phyloP scores from a whole-genome alignment of 345 rosid genomes.

The Toxicodendron radicans region DNA sequence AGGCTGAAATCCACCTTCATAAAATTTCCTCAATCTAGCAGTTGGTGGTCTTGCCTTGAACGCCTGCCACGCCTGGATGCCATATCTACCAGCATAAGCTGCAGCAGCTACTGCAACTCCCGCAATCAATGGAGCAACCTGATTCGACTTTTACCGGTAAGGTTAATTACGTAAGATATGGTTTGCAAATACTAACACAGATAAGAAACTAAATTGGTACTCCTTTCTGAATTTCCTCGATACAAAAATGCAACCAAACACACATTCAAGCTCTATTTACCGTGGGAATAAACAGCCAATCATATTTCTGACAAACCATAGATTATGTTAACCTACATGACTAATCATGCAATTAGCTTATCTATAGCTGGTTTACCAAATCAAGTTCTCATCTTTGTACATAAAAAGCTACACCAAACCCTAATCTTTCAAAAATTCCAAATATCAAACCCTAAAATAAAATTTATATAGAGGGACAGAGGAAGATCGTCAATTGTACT shows the following conservation, averaged over 20 bases:
- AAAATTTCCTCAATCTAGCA: constrained; percentile 55
- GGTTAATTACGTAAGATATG: neutral
- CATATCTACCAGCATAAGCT: constrained; percentile 75
- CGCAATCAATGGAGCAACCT: constrained; percentile 73
- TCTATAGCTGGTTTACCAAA: neutral
- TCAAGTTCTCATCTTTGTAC: neutral
- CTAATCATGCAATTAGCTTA: neutral
- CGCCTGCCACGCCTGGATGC: constrained; percentile 88
- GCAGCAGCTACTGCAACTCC: constrained; percentile 82
- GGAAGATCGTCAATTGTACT: neutral
- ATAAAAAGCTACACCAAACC: neutral
- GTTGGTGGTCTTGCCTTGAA: constrained; percentile 72
- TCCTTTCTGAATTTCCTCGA: neutral
- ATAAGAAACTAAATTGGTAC: neutral
- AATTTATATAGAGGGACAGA: neutral
- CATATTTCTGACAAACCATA: neutral
- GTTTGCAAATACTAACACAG: neutral
- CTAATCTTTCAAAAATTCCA: neutral
- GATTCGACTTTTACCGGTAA: constrained; percentile 13
- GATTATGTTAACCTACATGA: neutral
- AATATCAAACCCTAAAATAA: constrained; percentile 3
- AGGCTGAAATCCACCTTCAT: constrained; percentile 85
- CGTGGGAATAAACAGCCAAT: neutral
- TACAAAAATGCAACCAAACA: neutral
- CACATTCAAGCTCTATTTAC: neutral